These are phyloP conservation scores for Calonectria leucothoes DNA, from an alignment of 2,329 filamentous ascomycete species.

Conservation along the genomic window DNA sequence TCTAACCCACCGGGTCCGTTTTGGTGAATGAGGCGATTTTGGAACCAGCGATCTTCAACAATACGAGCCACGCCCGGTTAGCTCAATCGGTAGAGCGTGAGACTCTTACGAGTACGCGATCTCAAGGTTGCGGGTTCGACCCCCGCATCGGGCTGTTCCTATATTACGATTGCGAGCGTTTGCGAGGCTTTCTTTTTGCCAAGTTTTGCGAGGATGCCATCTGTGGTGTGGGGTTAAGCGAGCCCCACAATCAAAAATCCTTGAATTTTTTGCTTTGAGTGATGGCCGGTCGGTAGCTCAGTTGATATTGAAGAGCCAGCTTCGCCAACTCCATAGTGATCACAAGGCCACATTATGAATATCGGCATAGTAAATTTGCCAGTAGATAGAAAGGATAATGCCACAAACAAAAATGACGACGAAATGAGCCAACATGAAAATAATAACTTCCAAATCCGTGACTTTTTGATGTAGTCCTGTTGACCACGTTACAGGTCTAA, in stretches of 20 bases:
- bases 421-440: background rate
- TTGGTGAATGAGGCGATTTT: conserved; percentile 1
- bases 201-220: background rate
- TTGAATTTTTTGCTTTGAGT: background rate
- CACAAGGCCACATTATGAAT: background rate
- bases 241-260: background rate
- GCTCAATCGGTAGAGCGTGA: conserved; percentile 69
- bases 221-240: background rate
- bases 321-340: background rate
- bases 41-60: background rate
- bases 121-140: conserved; percentile 69
- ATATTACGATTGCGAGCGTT: conserved; percentile 33
- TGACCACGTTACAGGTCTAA: too few relatives aligned
- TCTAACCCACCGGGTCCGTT: background rate
- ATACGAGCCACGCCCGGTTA: conserved; percentile 39
- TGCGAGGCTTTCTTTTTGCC: conserved; percentile 33
- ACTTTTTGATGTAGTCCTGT: too few relatives aligned
- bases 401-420: background rate
- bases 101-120: conserved; percentile 65
- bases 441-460: background rate
- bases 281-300: background rate
- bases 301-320: background rate
- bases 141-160: conserved; percentile 51
- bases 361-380: background rate
- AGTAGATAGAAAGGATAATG: background rate